Evolutionary conservation across 768 basidiomycete species (phyloP).

Genomic region (Leccinum boreale): DNA sequence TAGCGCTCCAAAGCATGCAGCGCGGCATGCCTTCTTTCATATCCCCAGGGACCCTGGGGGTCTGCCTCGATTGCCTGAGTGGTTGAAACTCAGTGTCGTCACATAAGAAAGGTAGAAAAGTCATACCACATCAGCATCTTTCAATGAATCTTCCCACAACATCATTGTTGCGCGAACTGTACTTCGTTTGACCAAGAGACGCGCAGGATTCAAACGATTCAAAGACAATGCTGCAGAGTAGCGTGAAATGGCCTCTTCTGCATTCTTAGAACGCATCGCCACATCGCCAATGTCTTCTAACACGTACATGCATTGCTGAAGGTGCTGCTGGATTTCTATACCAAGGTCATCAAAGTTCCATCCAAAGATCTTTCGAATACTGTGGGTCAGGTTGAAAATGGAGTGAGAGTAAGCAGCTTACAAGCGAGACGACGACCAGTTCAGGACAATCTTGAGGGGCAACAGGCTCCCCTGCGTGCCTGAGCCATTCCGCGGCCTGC

Average conservation of each 20-base stretch:
- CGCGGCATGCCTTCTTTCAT: background rate
- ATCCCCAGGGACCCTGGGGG: background rate
- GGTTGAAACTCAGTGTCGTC: background rate
- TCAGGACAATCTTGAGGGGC: background rate
- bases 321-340: background rate
- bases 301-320: background rate
- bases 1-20: background rate
- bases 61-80: slow-evolving; percentile 1
- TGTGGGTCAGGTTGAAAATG: background rate
- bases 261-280: background rate
- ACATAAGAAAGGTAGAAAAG: too few species aligned
- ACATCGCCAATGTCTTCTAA: background rate
- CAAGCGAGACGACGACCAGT: slow-evolving; percentile 6
- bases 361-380: slow-evolving; percentile 1
- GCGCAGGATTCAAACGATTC: background rate
- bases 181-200: slow-evolving; percentile 11
- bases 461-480: too few species aligned
- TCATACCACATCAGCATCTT: background rate
- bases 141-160: slow-evolving; percentile 6
- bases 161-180: background rate
- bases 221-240: background rate
- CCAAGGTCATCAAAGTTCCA: slow-evolving; percentile 9
- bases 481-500: background rate
- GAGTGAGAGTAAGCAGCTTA: background rate
- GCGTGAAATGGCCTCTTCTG: background rate